phyloP scores from a whole-genome alignment of 2,329 filamentous ascomycete species.

The Colletotrichum sp. region DNA sequence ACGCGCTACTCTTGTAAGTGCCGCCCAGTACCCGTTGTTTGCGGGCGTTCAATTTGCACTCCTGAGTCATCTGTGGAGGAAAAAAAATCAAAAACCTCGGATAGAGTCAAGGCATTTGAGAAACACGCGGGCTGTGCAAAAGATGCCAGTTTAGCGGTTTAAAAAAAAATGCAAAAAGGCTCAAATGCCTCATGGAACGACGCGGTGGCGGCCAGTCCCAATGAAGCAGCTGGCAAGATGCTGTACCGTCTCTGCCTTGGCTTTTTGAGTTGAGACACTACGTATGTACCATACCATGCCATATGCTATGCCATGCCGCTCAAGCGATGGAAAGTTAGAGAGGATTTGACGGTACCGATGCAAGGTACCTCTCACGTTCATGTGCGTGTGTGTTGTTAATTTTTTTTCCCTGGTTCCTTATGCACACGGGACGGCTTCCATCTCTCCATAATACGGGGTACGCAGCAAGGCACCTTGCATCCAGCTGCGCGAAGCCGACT shows the following conservation, averaged over 20 bases:
- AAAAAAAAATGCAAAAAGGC: background rate
- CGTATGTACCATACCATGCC: background rate
- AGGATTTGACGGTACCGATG: background rate
- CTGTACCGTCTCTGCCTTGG: background rate
- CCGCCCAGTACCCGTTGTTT: background rate
- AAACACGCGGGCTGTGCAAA: background rate
- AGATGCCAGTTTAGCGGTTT: background rate
- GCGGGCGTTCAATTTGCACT: background rate
- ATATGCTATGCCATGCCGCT: background rate
- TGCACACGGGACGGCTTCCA: background rate
- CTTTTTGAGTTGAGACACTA: background rate
- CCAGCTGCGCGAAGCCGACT: constrained; percentile 8
- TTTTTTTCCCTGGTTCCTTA: background rate
- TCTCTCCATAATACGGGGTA: constrained; percentile 3
- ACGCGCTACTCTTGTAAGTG: background rate
- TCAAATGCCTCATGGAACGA: background rate
- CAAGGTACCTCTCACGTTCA: background rate
- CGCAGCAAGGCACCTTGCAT: constrained; percentile 7
- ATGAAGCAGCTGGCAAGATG: constrained; percentile 6
- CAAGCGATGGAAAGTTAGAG: background rate
- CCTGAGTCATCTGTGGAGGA: background rate
- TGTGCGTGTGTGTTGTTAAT: background rate
- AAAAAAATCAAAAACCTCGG: background rate
- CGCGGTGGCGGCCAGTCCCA: background rate
- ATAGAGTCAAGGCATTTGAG: constrained; percentile 1